A percentile compares a stretch with the other conserved stretches of the same genome.
Evolutionary conservation across 2,329 filamentous ascomycete genomes (phyloP).

Genomic region (Colletotrichum nymphaeae): DNA sequence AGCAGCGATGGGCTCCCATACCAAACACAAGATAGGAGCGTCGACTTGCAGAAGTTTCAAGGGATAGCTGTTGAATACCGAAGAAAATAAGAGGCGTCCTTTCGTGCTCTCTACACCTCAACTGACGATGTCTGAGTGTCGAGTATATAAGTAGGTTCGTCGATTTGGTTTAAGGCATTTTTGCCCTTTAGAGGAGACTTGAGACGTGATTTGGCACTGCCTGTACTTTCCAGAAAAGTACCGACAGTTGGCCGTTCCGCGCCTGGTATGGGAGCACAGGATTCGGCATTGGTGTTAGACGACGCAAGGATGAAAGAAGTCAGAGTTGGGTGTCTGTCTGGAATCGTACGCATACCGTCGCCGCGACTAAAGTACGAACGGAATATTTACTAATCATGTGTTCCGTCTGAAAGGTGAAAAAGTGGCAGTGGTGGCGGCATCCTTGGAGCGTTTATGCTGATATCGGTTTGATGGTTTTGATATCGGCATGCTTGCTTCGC

Average conservation of each 20-base stretch:
- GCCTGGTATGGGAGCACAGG: neutral
- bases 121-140: neutral
- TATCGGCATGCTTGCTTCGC: neutral
- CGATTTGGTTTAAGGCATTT: neutral
- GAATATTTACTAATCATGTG: constrained; percentile 2
- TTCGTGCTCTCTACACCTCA: neutral
- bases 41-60: neutral
- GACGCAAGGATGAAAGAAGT: neutral
- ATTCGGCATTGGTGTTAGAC: neutral
- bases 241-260: neutral
- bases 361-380: neutral
- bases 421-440: neutral
- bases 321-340: neutral
- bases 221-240: neutral
- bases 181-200: neutral
- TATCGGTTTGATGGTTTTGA: neutral
- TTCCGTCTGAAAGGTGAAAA: neutral
- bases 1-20: neutral
- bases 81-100: neutral
- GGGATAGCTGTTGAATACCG: neutral
- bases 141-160: neutral
- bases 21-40: neutral
- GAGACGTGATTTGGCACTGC: neutral
- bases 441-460: neutral
- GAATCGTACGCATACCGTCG: neutral